These are phyloP conservation scores for Pseudogymnoascus sp. DNA, from an alignment of 2,329 filamentous ascomycete genomes.

Conservation along the genomic window DNA sequence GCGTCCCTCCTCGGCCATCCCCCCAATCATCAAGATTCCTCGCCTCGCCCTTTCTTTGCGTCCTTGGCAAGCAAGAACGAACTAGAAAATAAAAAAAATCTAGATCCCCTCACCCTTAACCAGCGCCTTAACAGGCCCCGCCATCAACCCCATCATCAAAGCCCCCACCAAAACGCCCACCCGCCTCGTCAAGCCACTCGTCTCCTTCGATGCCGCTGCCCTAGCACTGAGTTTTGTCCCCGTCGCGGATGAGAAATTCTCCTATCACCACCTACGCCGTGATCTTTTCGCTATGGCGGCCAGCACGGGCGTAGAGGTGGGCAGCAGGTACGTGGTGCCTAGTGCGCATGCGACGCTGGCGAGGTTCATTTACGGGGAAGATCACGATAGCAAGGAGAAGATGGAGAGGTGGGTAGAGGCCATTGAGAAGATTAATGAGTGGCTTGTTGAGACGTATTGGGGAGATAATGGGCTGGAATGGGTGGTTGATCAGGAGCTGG, in stretches of 20 bases:
- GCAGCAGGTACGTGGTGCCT: conserved; percentile 77
- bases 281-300: conserved; percentile 62
- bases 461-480: neutral
- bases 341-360: conserved; percentile 85
- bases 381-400: conserved; percentile 46
- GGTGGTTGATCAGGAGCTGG: conserved; percentile 37
- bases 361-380: conserved; percentile 63
- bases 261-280: conserved; percentile 82
- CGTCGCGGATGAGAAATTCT: conserved; percentile 59
- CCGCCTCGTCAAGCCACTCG: conserved; percentile 69
- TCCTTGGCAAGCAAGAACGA: too few species aligned
- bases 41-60: too few species aligned
- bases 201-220: conserved; percentile 80
- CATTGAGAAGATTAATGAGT: conserved; percentile 67
- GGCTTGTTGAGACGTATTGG: conserved; percentile 38
- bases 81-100: too few species aligned
- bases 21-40: conserved; percentile 49
- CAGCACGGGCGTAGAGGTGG: conserved; percentile 59
- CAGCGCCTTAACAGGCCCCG: conserved; percentile 29
- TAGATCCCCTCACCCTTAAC: neutral
- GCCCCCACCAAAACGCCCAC: conserved; percentile 62
- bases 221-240: conserved; percentile 83
- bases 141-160: conserved; percentile 48
- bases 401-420: conserved; percentile 56
- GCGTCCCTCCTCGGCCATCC: conserved; percentile 61